phyloP scores from a whole-genome alignment of 2,329 filamentous ascomycete genomes.

The Furcasterigmium sp. region DNA sequence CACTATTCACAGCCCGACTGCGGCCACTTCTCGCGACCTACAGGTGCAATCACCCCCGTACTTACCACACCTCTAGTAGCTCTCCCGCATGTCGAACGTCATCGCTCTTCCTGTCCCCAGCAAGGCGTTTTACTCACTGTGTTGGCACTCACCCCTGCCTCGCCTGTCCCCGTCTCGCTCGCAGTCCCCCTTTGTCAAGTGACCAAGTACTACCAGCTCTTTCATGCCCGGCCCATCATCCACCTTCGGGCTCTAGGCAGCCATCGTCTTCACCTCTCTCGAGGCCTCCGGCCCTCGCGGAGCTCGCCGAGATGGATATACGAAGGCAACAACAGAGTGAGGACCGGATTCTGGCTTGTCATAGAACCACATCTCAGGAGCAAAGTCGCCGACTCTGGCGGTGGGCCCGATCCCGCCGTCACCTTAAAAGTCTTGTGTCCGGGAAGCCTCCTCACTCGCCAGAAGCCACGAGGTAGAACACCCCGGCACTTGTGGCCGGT shows the following conservation, averaged over 20 bases:
- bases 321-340: too few relatives aligned
- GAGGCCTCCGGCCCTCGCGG: not conserved
- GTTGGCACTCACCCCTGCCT: not conserved
- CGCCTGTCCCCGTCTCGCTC: not conserved
- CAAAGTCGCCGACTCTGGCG: too few relatives aligned
- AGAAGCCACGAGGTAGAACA: slow-evolving; percentile 25
- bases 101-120: too few relatives aligned
- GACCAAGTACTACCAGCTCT: not conserved
- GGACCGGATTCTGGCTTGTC: too few relatives aligned
- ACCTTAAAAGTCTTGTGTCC: slow-evolving; percentile 1
- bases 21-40: too few relatives aligned
- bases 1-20: too few relatives aligned
- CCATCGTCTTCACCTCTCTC: not conserved
- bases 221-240: not conserved
- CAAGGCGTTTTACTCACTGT: not conserved
- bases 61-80: too few relatives aligned
- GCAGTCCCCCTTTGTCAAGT: not conserved
- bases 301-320: too few relatives aligned
- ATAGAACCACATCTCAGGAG: too few relatives aligned
- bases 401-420: not conserved
- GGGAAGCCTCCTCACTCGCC: not conserved
- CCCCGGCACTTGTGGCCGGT: slow-evolving; percentile 28
- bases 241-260: not conserved
- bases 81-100: too few relatives aligned
- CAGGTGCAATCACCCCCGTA: too few relatives aligned